These are phyloP conservation scores for Glycine latifolia DNA, from an alignment of 306 rosid species.

Conservation along the genomic window DNA sequence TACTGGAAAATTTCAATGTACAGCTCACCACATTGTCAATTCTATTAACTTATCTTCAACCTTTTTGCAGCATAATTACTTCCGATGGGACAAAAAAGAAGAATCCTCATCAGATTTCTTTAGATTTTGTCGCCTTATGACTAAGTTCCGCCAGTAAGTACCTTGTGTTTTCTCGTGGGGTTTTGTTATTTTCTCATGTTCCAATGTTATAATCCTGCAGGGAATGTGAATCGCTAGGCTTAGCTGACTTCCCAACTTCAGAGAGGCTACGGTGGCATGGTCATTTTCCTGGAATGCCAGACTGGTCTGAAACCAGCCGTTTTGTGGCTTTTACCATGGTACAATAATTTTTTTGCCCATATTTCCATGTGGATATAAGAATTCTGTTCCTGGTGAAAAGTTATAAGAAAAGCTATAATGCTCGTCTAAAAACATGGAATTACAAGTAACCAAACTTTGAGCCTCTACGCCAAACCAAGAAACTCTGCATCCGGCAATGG, in stretches of 20 bases:
- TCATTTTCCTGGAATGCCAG: conserved; percentile 77
- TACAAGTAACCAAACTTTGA: no score
- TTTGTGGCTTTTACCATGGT: conserved; percentile 93
- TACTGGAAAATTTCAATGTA: conserved; percentile 31
- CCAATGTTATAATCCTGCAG: conserved; percentile 59
- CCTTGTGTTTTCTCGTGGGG: conserved; percentile 7
- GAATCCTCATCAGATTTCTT: conserved; percentile 75
- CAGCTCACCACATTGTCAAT: conserved; percentile 27
- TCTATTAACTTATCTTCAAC: conserved; percentile 27
- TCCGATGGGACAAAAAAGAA: conserved; percentile 91
- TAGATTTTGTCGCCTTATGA: conserved; percentile 86
- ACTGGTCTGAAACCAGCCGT: conserved; percentile 91
- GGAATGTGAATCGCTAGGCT: conserved; percentile 88
- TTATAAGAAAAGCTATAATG: no score
- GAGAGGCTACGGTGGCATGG: conserved; percentile 98
- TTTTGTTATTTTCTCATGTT: conserved; percentile 31
- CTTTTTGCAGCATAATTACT: conserved; percentile 80
- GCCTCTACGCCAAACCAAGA: no score
- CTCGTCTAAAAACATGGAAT: no score
- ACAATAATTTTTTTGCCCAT: conserved; percentile 21
- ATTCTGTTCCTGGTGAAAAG: no score
- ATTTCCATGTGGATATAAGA: no score
- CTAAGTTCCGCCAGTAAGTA: conserved; percentile 77
- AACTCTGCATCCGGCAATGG: no score
- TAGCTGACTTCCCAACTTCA: conserved; percentile 87